A percentile compares a stretch with the other conserved stretches of the same genome.
Conservation (phyloP, 768 basidiomycete species). For the Mrakia hoshinonis region DNA sequence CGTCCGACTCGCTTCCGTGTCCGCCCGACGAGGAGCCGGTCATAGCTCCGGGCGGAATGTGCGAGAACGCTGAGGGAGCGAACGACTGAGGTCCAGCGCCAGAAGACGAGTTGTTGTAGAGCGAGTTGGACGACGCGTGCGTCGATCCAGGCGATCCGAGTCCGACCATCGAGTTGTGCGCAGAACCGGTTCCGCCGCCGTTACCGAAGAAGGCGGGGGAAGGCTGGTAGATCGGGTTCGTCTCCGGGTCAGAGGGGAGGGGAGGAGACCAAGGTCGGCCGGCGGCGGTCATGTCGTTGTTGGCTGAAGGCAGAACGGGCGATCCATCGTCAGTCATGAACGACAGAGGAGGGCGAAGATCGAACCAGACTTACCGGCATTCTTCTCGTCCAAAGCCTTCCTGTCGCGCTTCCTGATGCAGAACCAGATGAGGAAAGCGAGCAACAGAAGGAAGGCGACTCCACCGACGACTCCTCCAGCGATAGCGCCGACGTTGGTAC, state of each 20-base stretch:
- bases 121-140: neutral
- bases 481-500: constrained; percentile 35
- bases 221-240: constrained; percentile 11
- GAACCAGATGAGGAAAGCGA: constrained; percentile 35
- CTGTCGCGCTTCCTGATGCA: constrained; percentile 33
- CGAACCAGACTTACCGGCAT: neutral
- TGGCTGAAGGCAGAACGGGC: no score
- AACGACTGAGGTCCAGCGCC: neutral
- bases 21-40: neutral
- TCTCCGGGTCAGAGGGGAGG: constrained; percentile 21
- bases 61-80: constrained; percentile 20
- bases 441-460: constrained; percentile 33
- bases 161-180: neutral
- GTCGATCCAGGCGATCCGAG: neutral
- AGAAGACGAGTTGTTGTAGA: neutral
- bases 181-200: neutral
- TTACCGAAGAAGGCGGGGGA: constrained; percentile 7
- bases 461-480: constrained; percentile 40
- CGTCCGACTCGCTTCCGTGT: constrained; percentile 1
- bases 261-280: constrained; percentile 27
- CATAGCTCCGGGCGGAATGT: constrained; percentile 20
- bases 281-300: constrained; percentile 21
- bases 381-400: constrained; percentile 15
- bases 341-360: neutral
- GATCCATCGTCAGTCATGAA: neutral